These are phyloP conservation scores for Wallacemonas rigidus DNA, from an alignment of 208 protist species.

Conservation along the genomic window DNA sequence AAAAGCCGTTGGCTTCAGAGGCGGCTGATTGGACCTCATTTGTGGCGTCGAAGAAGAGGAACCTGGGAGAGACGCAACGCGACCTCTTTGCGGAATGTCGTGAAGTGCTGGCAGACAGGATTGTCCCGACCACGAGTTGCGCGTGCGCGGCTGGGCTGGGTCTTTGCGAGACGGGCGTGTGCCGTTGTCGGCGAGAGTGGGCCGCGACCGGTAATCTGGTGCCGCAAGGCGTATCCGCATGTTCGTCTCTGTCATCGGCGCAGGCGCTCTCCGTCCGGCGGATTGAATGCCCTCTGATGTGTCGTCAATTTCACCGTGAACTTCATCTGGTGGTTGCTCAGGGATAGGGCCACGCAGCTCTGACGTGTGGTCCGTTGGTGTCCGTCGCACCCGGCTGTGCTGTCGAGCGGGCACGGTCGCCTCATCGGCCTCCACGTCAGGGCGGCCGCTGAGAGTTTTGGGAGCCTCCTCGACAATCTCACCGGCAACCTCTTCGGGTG, in stretches of 20 bases:
- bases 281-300: slow-evolving; percentile 6
- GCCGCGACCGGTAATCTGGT: neutral
- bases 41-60: neutral
- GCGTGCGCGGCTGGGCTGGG: neutral
- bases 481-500: slow-evolving; percentile 48
- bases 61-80: neutral
- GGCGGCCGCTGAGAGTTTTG: neutral
- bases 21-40: neutral
- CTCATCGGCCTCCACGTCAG: neutral
- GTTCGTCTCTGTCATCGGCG: slow-evolving; percentile 4
- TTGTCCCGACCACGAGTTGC: slow-evolving; percentile 11
- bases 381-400: neutral
- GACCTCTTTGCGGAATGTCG: neutral
- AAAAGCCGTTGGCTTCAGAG: slow-evolving; percentile 6
- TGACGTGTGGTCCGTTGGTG: neutral
- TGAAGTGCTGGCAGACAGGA: neutral
- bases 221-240: neutral
- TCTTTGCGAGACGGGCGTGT: neutral
- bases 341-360: neutral
- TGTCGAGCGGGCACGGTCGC: neutral
- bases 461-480: slow-evolving; percentile 24
- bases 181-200: neutral
- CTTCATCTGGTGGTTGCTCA: slow-evolving; percentile 4
- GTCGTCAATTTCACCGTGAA: slow-evolving; percentile 12
- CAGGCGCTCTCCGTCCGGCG: neutral